These are phyloP conservation scores for Canariomyces notabilis DNA, from an alignment of 2,329 filamentous ascomycete species.

Conservation along the genomic window DNA sequence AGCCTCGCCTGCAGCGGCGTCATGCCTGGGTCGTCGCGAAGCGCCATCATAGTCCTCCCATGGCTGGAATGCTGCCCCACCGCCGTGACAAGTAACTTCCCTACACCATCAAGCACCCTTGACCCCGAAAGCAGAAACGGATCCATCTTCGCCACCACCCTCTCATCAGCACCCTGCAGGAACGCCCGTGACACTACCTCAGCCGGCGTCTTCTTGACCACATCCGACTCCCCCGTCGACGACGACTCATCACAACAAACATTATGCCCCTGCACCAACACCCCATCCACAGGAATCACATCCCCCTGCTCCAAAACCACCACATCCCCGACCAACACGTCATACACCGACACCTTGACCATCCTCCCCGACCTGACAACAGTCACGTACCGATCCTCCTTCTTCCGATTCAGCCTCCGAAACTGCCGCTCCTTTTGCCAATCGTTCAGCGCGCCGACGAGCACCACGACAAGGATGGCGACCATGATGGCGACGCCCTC, in stretches of 20 bases:
- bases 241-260: conserved; percentile 67
- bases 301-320: conserved; percentile 64
- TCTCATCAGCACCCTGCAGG: conserved; percentile 35
- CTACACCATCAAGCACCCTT: conserved; percentile 50
- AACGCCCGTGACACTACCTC: conserved; percentile 54
- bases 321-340: conserved; percentile 62
- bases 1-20: conserved; percentile 54
- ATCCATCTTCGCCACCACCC: conserved; percentile 33
- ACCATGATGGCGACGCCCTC: conserved; percentile 54
- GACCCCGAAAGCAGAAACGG: conserved; percentile 59
- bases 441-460: conserved; percentile 56
- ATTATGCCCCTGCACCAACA: conserved; percentile 59
- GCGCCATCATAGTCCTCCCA: conserved; percentile 52
- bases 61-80: conserved; percentile 52
- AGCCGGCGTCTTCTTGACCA: conserved; percentile 58
- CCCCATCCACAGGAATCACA: conserved; percentile 60
- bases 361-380: conserved; percentile 60
- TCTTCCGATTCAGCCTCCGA: conserved; percentile 49
- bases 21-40: conserved; percentile 45
- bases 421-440: conserved; percentile 61
- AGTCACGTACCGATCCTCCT: conserved; percentile 58
- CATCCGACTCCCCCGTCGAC: conserved; percentile 64
- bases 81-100: conserved; percentile 50
- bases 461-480: conserved; percentile 56
- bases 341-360: conserved; percentile 54